Evolutionary conservation across 23 red algal genomes (phyloP).

Genomic region (Gracilaria vermiculophylla): DNA sequence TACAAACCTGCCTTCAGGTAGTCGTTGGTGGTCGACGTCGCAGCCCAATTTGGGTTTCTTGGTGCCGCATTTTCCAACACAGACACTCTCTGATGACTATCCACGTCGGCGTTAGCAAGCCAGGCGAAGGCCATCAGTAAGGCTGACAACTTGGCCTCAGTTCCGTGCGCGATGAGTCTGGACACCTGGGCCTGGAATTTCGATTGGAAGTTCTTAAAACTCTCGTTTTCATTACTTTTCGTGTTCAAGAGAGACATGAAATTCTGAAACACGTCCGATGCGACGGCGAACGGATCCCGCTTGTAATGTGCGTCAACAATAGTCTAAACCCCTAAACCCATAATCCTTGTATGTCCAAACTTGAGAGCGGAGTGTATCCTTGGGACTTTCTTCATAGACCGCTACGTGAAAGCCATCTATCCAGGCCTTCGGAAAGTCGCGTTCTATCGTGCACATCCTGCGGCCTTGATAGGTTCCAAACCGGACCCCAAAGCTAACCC

Average conservation of each 20-base stretch:
- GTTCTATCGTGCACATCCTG: too few relatives aligned
- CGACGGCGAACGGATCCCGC: conserved; percentile 1
- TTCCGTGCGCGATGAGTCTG: not conserved
- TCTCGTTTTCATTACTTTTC: not conserved
- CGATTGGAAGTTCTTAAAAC: conserved; percentile 1
- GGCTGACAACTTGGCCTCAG: not conserved
- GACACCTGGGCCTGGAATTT: not conserved
- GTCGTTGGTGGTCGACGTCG: not conserved
- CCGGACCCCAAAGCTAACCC: too few relatives aligned
- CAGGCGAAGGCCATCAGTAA: not conserved
- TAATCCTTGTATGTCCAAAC: too few relatives aligned
- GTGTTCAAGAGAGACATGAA: not conserved
- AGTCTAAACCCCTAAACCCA: too few relatives aligned
- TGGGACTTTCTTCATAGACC: too few relatives aligned
- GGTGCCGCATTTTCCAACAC: not conserved
- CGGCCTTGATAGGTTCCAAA: too few relatives aligned
- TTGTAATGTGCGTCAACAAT: conserved; percentile 30
- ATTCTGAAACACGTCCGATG: conserved; percentile 21
- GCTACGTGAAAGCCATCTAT: too few relatives aligned
- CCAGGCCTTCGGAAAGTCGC: too few relatives aligned
- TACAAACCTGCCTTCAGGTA: not conserved
- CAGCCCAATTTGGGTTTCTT: too few relatives aligned
- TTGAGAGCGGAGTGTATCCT: too few relatives aligned
- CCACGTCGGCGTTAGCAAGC: not conserved
- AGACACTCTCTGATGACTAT: not conserved